Percentiles rank a stretch among this genome's conserved stretches.
phyloP scores from a whole-genome alignment of 2,329 filamentous ascomycete species.

The Rhinocladiella similis region DNA sequence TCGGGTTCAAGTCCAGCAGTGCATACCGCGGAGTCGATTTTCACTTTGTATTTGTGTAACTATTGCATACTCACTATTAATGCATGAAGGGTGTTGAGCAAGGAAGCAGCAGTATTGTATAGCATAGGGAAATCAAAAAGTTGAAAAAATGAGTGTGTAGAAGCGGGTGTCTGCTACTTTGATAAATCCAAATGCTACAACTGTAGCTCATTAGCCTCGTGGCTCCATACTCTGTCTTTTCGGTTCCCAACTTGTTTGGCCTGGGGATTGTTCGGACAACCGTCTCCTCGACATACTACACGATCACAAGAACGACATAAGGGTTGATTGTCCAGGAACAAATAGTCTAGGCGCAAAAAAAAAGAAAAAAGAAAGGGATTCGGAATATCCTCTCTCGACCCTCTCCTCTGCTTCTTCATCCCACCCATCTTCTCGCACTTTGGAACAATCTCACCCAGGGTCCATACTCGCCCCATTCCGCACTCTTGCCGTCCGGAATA shows the following conservation, averaged over 20 bases:
- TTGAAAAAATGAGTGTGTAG: neutral
- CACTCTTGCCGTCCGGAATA: constrained; percentile 60
- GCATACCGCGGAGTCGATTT: neutral
- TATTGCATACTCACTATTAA: constrained; percentile 21
- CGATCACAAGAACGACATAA: no score
- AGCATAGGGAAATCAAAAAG: constrained; percentile 3
- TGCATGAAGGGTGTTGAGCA: constrained; percentile 18
- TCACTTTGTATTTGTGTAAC: constrained; percentile 17
- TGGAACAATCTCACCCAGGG: constrained; percentile 86
- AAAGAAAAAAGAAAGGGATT: no score
- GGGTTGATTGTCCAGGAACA: no score
- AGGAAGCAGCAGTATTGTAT: constrained; percentile 2
- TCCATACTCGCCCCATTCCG: constrained; percentile 76
- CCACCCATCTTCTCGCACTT: constrained; percentile 86
- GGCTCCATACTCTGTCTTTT: no score
- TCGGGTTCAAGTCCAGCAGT: constrained; percentile 6
- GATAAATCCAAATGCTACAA: no score
- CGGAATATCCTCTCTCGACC: no score
- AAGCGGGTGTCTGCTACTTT: no score
- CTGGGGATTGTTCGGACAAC: no score
- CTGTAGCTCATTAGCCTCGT: no score
- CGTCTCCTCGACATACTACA: no score
- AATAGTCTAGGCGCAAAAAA: no score
- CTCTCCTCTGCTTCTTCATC: constrained; percentile 40
- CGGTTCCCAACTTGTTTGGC: no score